phyloP scores from a whole-genome alignment of 164 flowering plant species.

The Magnolia kwangsiensis region DNA sequence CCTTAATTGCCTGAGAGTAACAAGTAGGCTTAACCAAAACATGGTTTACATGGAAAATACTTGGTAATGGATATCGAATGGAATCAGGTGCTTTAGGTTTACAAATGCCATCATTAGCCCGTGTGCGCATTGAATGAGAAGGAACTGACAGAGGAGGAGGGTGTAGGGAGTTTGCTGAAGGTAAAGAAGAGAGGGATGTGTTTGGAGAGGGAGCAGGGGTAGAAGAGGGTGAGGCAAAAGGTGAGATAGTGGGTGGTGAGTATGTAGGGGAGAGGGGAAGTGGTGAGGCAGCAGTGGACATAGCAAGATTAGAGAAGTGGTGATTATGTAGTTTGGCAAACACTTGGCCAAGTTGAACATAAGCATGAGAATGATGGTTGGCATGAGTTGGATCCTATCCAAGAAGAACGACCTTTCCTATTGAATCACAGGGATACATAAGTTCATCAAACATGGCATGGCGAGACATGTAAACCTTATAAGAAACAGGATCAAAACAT shows the following conservation, averaged over 20 bases:
- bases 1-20: background rate
- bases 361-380: too few relatives aligned
- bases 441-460: too few relatives aligned
- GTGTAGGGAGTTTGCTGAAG: background rate
- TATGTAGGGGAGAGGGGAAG: too few relatives aligned
- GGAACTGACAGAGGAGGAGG: background rate
- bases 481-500: background rate
- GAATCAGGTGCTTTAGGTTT: background rate
- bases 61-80: background rate
- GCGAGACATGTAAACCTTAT: too few relatives aligned
- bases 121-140: background rate
- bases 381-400: background rate
- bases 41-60: background rate
- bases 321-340: background rate
- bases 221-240: background rate
- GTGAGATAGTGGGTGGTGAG: too few relatives aligned
- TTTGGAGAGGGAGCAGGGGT: background rate
- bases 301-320: too few relatives aligned
- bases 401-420: background rate
- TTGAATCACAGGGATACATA: background rate
- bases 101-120: background rate
- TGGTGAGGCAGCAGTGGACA: background rate
- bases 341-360: background rate
- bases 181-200: background rate
- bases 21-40: background rate